These are phyloP conservation scores for Pseudomassariella vexata DNA, from an alignment of 2,329 filamentous ascomycete species.

Conservation along the genomic window DNA sequence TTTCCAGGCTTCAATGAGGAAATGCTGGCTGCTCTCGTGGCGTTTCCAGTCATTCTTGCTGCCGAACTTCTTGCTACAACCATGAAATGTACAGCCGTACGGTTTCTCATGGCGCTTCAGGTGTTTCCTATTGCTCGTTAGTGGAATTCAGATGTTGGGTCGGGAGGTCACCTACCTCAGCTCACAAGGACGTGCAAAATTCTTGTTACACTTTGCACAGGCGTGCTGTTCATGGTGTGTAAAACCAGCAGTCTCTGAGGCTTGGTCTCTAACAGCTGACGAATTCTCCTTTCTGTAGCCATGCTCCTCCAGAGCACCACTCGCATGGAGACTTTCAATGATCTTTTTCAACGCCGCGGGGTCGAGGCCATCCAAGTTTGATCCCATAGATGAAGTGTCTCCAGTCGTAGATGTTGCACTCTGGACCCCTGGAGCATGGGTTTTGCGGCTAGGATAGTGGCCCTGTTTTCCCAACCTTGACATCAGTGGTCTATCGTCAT, in stretches of 20 bases:
- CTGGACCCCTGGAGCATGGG: too few species aligned
- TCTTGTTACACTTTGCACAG: slow-evolving; percentile 39
- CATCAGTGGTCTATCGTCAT: too few species aligned
- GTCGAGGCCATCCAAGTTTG: slow-evolving; percentile 12
- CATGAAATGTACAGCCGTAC: slow-evolving; percentile 71
- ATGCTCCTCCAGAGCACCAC: slow-evolving; percentile 15
- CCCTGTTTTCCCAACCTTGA: too few species aligned
- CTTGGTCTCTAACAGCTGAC: slow-evolving; percentile 8
- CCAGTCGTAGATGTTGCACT: background rate
- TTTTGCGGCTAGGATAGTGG: too few species aligned
- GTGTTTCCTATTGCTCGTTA: slow-evolving; percentile 61
- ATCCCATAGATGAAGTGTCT: background rate
- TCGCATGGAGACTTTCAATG: slow-evolving; percentile 16
- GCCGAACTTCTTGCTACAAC: slow-evolving; percentile 72
- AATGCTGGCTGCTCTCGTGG: slow-evolving; percentile 78
- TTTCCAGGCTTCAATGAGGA: slow-evolving; percentile 64
- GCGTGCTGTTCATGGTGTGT: slow-evolving; percentile 12
- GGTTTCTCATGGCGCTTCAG: slow-evolving; percentile 74
- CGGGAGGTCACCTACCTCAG: slow-evolving; percentile 41
- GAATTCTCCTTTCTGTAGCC: slow-evolving; percentile 18
- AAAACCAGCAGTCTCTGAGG: slow-evolving; percentile 7
- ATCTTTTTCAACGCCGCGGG: slow-evolving; percentile 11
- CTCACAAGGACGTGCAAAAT: slow-evolving; percentile 46
- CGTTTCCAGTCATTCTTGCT: slow-evolving; percentile 94
- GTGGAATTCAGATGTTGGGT: slow-evolving; percentile 6